Evolutionary conservation across 495 filamentous ascomycete species (phyloP), one percentile per base, ranked within the genome.

Genomic region (Aspergillus funiculosus): DNA sequence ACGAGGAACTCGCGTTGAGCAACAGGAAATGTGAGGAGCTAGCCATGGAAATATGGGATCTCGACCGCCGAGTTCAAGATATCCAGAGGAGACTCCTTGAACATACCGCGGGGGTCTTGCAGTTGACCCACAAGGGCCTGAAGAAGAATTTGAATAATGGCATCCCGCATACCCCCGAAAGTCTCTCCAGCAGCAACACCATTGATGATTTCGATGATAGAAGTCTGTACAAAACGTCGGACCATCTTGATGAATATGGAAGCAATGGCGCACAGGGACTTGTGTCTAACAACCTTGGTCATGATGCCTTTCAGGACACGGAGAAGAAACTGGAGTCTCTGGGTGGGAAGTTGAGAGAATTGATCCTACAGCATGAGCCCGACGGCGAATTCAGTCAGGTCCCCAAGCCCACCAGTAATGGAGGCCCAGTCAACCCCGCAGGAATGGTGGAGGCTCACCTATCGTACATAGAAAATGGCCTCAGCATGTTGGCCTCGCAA

Each of bases 61-160:
- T 94, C 42, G 86, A 95, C 59, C 81, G 82, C 48, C 72, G 85
- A 39, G 65, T 78, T 24, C 79, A 87, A 56, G 78, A 82, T 31
- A 77, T 87, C 11, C 82, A 91, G 40, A 77, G 68, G 47, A 73
- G 79, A 31, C 63, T 96, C 43, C 62, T 96, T n/a, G 79, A 89
- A 58, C 92, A 98, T 62, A 95, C 89, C 0, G 89, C 92, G 21
- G 92, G 85, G 26, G 85, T 97, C 21, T 64, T 96, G 52, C 87
- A 94, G 56, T 76, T 92, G 72, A 89, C 87, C 11, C 89, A 96
- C 58, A 81, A 82, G 50, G 76, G 78, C 10, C 43, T 73, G 48
- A 77, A 76, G 48, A 74, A 78, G 47, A 63, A 69, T 26, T 48
- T 57, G 0, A 67, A 67, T 39, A 63, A 60, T 48, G 48, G 50